phyloP scores from a whole-genome alignment of 345 rosid genomes.

The Gossypium longicalyx region DNA sequence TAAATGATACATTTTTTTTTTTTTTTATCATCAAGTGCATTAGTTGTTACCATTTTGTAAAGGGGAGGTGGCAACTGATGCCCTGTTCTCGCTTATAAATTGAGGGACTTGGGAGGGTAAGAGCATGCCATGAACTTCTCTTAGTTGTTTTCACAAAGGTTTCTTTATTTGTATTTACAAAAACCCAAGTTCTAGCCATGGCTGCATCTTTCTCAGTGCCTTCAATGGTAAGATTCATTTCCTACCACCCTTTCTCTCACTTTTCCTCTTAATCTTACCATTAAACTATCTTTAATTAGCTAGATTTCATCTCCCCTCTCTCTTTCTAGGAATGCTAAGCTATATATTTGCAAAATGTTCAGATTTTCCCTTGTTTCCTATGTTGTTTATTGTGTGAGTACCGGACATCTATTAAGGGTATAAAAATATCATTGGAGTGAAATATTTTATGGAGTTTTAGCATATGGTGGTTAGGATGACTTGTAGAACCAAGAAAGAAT shows the following conservation, averaged over 20 bases:
- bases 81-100: slow-evolving; percentile 34
- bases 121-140: slow-evolving; percentile 34
- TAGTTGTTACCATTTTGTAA: not conserved
- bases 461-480: not conserved
- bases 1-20: slow-evolving; percentile 12
- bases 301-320: not conserved
- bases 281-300: not conserved
- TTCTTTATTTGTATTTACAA: not conserved
- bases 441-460: not conserved
- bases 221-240: slow-evolving; percentile 59
- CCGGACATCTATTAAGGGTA: no score
- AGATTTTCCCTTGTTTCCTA: no score
- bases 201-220: slow-evolving; percentile 89
- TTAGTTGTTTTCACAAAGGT: not conserved
- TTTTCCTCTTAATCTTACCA: not conserved
- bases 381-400: no score
- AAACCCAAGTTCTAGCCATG: slow-evolving; percentile 52
- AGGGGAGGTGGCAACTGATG: slow-evolving; percentile 10
- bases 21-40: slow-evolving; percentile 12
- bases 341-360: no score
- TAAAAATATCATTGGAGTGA: no score
- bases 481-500: not conserved
- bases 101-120: slow-evolving; percentile 17
- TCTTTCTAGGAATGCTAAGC: not conserved
- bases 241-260: not conserved